phyloP scores from a whole-genome alignment of 1,139 yeast species.

The Yamadazyma blattariae region DNA sequence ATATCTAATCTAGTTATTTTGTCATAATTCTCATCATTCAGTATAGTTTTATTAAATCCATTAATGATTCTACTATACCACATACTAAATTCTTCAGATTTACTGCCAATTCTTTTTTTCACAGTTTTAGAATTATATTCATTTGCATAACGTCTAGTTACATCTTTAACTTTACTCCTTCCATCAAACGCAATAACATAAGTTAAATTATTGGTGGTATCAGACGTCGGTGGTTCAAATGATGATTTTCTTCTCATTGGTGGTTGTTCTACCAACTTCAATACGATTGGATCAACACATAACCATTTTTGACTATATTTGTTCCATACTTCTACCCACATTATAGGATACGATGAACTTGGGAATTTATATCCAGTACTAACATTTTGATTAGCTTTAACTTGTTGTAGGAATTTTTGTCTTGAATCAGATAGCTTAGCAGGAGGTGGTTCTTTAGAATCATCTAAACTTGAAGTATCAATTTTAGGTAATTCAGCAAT shows the following conservation, averaged over 20 bases:
- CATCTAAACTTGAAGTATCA: constrained; percentile 3
- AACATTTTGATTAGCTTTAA: constrained; percentile 5
- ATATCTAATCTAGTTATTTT: constrained; percentile 47
- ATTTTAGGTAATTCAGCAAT: constrained; percentile 20
- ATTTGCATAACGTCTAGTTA: constrained; percentile 77
- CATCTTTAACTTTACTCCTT: constrained; percentile 67
- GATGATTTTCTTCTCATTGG: constrained; percentile 56
- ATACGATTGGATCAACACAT: constrained; percentile 77
- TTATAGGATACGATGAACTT: constrained; percentile 59
- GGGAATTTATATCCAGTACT: constrained; percentile 12
- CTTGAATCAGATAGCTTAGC: constrained; percentile 4
- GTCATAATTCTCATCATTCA: constrained; percentile 12
- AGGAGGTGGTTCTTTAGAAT: background rate
- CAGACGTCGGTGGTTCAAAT: constrained; percentile 74
- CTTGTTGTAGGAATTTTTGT: constrained; percentile 23
- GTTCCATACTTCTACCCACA: constrained; percentile 97
- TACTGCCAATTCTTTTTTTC: constrained; percentile 62
- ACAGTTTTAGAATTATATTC: constrained; percentile 72
- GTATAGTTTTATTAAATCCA: constrained; percentile 19
- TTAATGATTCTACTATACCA: constrained; percentile 60
- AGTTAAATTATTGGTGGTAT: constrained; percentile 56
- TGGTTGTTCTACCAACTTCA: constrained; percentile 60
- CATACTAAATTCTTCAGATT: constrained; percentile 50
- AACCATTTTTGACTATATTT: constrained; percentile 69
- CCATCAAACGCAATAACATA: constrained; percentile 79